Percentiles rank a stretch among this genome's conserved stretches.
These are phyloP conservation scores for Plasmopara muralis DNA, from an alignment of 352 stramenopile species.

Conservation along the genomic window DNA sequence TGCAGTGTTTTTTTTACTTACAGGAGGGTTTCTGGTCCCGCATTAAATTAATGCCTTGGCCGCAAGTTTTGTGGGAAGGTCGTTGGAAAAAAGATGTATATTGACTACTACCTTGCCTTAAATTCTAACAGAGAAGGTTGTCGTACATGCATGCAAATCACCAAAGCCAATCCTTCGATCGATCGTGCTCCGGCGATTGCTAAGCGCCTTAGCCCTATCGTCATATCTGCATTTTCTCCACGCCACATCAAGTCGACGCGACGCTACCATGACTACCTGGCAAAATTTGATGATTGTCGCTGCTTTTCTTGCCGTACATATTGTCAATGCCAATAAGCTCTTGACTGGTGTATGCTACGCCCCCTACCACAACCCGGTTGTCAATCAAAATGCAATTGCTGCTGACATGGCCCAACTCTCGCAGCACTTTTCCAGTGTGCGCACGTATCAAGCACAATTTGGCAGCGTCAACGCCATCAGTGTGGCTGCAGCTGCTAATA, in stretches of 20 bases:
- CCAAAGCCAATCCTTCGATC: neutral
- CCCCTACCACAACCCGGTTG: slow-evolving; percentile 48
- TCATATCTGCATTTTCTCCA: slow-evolving; percentile 8
- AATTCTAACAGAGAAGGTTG: too few relatives aligned
- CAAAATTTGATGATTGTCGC: slow-evolving; percentile 1
- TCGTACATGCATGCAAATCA: too few relatives aligned
- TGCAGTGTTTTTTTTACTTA: too few relatives aligned
- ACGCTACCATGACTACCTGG: slow-evolving; percentile 7
- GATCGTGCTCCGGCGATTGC: slow-evolving; percentile 1
- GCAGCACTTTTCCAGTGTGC: slow-evolving; percentile 50
- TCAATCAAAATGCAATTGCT: slow-evolving; percentile 29
- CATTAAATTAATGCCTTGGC: too few relatives aligned
- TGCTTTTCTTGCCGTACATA: neutral
- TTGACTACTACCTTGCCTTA: too few relatives aligned
- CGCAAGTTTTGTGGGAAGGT: too few relatives aligned
- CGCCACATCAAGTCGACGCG: neutral
- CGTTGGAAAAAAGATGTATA: too few relatives aligned
- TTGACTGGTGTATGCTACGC: slow-evolving; percentile 45
- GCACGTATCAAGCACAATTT: slow-evolving; percentile 64
- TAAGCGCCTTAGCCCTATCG: neutral
- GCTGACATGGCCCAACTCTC: slow-evolving; percentile 31
- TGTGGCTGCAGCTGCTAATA: slow-evolving; percentile 27
- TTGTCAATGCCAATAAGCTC: slow-evolving; percentile 8
- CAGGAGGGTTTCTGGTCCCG: too few relatives aligned
- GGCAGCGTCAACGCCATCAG: slow-evolving; percentile 40